Percentiles rank a stretch among this genome's conserved stretches.
Conservation (phyloP, 441 rosid genomes). For the Pelargonium citronellum region DNA sequence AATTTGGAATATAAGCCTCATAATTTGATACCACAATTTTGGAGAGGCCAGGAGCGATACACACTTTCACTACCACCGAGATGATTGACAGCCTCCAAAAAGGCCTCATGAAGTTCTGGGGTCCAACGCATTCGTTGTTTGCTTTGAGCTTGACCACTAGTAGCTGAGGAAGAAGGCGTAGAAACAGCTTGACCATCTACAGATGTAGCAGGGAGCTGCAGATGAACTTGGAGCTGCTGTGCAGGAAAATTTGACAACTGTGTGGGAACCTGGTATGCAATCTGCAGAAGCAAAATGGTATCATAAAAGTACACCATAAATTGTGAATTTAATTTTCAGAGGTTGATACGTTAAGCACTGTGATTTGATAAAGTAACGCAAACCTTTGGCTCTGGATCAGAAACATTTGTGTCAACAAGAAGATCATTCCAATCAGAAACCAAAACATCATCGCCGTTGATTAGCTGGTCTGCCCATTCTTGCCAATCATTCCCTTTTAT, state of each 20-base stretch:
- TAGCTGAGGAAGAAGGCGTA: constrained; percentile 43
- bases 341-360: background rate
- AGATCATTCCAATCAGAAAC: constrained; percentile 66
- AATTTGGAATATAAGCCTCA: background rate
- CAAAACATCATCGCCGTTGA: constrained; percentile 65
- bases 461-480: constrained; percentile 93
- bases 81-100: background rate
- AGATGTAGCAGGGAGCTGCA: constrained; percentile 48
- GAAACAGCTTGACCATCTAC: constrained; percentile 40
- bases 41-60: background rate
- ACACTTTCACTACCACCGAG: constrained; percentile 1
- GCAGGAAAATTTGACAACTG: constrained; percentile 25
- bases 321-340: constrained; percentile 7
- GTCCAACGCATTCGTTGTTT: constrained; percentile 71
- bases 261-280: constrained; percentile 38
- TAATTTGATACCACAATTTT: background rate
- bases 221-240: constrained; percentile 34
- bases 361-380: background rate
- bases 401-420: constrained; percentile 40
- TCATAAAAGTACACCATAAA: constrained; percentile 16
- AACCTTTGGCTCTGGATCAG: constrained; percentile 66
- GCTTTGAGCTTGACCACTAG: constrained; percentile 37
- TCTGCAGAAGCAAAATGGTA: constrained; percentile 35
- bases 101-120: background rate
- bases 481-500: constrained; percentile 70